Evolutionary conservation across 176 grass and related monocot species (phyloP).

Genomic region (Raddia guianensis): DNA sequence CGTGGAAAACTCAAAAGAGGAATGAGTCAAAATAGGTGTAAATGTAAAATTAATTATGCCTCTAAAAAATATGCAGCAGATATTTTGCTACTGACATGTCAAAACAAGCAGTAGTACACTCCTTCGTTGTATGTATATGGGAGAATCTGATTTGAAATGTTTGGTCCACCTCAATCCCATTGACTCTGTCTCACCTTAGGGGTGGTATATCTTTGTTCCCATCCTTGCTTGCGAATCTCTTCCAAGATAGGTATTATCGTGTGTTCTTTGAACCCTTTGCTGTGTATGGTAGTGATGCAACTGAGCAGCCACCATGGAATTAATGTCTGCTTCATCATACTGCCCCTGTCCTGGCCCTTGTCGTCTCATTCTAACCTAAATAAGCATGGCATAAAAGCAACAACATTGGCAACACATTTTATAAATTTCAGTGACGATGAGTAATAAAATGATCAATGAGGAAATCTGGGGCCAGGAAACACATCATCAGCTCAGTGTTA

Average conservation of each 20-base stretch:
- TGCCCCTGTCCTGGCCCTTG: slow-evolving; percentile 46
- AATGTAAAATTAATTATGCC: no score
- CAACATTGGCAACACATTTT: slow-evolving; percentile 20
- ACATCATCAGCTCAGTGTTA: not conserved
- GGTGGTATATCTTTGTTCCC: no score
- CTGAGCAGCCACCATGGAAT: slow-evolving; percentile 55
- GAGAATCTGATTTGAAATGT: no score
- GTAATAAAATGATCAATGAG: not conserved
- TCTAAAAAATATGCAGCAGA: no score
- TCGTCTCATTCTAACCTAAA: slow-evolving; percentile 57
- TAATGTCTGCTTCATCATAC: slow-evolving; percentile 55
- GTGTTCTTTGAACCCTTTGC: slow-evolving; percentile 57
- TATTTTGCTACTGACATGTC: no score
- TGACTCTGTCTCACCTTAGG: no score
- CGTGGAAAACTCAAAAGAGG: no score
- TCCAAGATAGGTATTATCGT: slow-evolving; percentile 58
- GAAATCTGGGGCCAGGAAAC: not conserved
- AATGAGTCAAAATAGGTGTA: no score
- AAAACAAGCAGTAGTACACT: no score
- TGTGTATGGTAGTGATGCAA: slow-evolving; percentile 67
- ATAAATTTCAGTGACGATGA: not conserved
- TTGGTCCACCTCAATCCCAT: no score
- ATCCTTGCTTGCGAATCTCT: not conserved
- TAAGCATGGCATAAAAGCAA: not conserved
- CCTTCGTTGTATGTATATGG: no score